Evolutionary conservation across 805 yeast species (phyloP).

Genomic region (Monosporozyma aerobia): DNA sequence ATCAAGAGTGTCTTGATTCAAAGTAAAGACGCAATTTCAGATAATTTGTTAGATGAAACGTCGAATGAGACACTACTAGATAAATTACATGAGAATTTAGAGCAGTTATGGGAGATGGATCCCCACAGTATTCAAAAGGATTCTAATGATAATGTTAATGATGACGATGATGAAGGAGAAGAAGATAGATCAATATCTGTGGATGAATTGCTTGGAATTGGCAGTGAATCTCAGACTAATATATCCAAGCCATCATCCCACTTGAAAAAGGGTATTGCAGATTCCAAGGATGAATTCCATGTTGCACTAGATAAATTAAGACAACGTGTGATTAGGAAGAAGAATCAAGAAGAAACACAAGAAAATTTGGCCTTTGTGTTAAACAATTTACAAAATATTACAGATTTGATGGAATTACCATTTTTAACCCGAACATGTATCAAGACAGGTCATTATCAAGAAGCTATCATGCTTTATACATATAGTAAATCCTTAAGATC

Average conservation of each 20-base stretch:
- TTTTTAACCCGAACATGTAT: slow-evolving; percentile 77
- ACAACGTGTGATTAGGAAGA: slow-evolving; percentile 10
- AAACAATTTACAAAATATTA: slow-evolving; percentile 57
- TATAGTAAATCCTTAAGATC: slow-evolving; percentile 59
- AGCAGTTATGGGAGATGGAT: slow-evolving; percentile 26
- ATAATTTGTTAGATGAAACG: slow-evolving; percentile 32
- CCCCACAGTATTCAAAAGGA: slow-evolving; percentile 10
- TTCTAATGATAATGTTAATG: background rate
- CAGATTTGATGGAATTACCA: slow-evolving; percentile 78
- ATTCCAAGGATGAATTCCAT: slow-evolving; percentile 25
- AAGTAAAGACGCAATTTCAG: slow-evolving; percentile 33
- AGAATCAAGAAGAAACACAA: slow-evolving; percentile 5
- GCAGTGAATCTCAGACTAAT: background rate
- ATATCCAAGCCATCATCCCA: slow-evolving; percentile 6
- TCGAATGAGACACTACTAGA: slow-evolving; percentile 9
- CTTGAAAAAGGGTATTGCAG: background rate
- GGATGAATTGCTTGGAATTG: slow-evolving; percentile 9
- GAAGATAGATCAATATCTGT: slow-evolving; percentile 2
- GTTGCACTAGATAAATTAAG: slow-evolving; percentile 19
- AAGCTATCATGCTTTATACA: slow-evolving; percentile 75
- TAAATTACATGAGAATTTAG: slow-evolving; percentile 16
- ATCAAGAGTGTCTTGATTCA: slow-evolving; percentile 33
- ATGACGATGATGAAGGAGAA: background rate
- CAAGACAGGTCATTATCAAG: slow-evolving; percentile 76
- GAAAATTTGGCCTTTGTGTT: slow-evolving; percentile 33